Percentiles rank a stretch among this genome's conserved stretches.
Conservation (phyloP, 1,284 basidiomycete species). For the Amylostereum areolatum region DNA sequence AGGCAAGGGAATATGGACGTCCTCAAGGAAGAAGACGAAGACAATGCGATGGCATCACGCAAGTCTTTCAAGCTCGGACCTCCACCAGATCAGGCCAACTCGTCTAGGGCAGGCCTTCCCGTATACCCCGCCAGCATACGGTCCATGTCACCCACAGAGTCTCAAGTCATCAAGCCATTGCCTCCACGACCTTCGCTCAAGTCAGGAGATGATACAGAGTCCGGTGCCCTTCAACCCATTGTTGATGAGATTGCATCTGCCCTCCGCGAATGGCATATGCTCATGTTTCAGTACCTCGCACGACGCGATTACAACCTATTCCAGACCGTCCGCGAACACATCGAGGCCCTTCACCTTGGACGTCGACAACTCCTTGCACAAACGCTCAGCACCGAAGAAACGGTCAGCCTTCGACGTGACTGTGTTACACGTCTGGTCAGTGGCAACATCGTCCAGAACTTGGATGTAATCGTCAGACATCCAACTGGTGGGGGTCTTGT, state of each 20-base stretch:
- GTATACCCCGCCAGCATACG: constrained; percentile 66
- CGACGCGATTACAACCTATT: constrained; percentile 89
- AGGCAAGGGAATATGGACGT: constrained; percentile 49
- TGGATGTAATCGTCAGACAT: constrained; percentile 95
- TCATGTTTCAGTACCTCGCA: constrained; percentile 89
- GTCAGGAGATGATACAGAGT: constrained; percentile 85
- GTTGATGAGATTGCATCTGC: constrained; percentile 98
- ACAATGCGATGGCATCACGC: constrained; percentile 28
- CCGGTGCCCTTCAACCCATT: constrained; percentile 80
- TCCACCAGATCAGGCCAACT: constrained; percentile 66
- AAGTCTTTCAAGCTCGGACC: constrained; percentile 68
- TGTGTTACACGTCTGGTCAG: constrained; percentile 86
- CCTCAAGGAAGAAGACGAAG: constrained; percentile 73
- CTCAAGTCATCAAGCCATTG: constrained; percentile 66
- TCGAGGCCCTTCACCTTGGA: constrained; percentile 87
- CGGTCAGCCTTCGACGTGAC: constrained; percentile 74
- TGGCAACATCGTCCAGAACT: constrained; percentile 87
- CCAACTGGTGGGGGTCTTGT: constrained; percentile 87
- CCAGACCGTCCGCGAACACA: constrained; percentile 81
- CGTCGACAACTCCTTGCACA: constrained; percentile 86
- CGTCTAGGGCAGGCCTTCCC: constrained; percentile 60
- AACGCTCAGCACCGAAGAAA: constrained; percentile 86
- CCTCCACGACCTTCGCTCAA: constrained; percentile 92
- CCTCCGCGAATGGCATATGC: constrained; percentile 89
- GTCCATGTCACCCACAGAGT: constrained; percentile 58